A percentile compares a stretch with the other conserved stretches of the same genome.
These are phyloP conservation scores for Kodamaea restingae DNA, from an alignment of 805 yeast genomes.

Conservation along the genomic window DNA sequence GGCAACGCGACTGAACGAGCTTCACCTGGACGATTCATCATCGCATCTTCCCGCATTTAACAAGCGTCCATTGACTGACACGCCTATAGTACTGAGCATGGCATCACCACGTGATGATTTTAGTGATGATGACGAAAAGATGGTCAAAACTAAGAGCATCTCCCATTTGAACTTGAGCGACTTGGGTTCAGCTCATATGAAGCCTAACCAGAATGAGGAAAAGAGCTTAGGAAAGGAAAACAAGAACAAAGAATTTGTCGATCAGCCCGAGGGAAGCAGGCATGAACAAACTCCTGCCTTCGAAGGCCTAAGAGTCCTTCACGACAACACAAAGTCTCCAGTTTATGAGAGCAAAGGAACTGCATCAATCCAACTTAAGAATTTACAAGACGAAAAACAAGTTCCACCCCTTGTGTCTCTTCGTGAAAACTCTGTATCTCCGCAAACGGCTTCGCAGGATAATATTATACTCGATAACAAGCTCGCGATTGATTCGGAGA, in stretches of 20 bases:
- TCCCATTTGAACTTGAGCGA: slow-evolving; percentile 40
- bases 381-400: no score
- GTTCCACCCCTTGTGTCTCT: not conserved
- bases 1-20: slow-evolving; percentile 11
- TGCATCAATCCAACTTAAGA: no score
- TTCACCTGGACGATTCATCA: slow-evolving; percentile 12
- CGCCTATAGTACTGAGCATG: slow-evolving; percentile 59
- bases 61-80: slow-evolving; percentile 69
- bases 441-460: slow-evolving; percentile 3
- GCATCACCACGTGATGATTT: slow-evolving; percentile 44
- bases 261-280: not conserved
- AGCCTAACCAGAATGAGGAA: not conserved
- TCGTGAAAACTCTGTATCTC: slow-evolving; percentile 14
- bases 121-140: slow-evolving; percentile 28
- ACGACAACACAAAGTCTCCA: not conserved
- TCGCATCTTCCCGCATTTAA: slow-evolving; percentile 53
- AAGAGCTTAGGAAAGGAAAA: not conserved
- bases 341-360: no score
- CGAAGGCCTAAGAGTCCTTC: not conserved
- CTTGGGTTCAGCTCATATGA: not conserved
- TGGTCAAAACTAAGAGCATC: slow-evolving; percentile 32
- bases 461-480: not conserved
- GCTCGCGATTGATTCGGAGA: slow-evolving; percentile 9
- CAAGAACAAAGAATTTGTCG: not conserved
- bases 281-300: not conserved